Evolutionary conservation across 306 rosid species (phyloP).

Genomic region (Inga laurina): DNA sequence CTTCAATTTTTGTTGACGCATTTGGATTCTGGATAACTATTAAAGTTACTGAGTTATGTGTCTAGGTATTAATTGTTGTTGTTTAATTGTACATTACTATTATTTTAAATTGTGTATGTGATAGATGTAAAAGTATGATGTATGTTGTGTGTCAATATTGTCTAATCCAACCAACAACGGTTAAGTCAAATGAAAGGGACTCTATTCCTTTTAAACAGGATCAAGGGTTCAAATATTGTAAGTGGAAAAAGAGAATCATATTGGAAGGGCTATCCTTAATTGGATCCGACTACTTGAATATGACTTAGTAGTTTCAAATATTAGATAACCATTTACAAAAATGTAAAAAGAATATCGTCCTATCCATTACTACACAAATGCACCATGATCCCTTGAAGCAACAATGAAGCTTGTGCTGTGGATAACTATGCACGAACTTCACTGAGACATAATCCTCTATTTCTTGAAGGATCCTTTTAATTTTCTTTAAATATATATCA

Average conservation of each 20-base stretch:
- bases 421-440: constrained; percentile 5
- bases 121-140: not conserved
- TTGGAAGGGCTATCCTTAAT: not conserved
- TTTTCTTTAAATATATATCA: constrained; percentile 2
- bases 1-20: not conserved
- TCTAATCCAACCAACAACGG: not conserved
- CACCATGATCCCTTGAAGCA: not conserved
- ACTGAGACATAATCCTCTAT: constrained; percentile 21
- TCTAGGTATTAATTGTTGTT: not conserved
- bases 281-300: not conserved
- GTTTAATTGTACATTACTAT: not conserved
- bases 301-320: not conserved
- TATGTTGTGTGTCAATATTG: not conserved
- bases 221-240: not conserved
- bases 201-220: not conserved
- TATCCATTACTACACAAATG: not conserved
- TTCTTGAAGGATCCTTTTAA: not conserved
- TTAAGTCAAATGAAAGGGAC: not conserved
- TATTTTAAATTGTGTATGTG: not conserved
- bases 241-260: not conserved
- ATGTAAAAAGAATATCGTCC: not conserved
- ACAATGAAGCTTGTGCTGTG: not conserved
- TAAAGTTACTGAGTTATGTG: not conserved
- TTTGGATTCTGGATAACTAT: not conserved
- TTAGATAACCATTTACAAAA: not conserved